A percentile compares a stretch with the other conserved stretches of the same genome.
Conservation (phyloP, 192 early-diverging fungal species). For the Backusella westeae region DNA sequence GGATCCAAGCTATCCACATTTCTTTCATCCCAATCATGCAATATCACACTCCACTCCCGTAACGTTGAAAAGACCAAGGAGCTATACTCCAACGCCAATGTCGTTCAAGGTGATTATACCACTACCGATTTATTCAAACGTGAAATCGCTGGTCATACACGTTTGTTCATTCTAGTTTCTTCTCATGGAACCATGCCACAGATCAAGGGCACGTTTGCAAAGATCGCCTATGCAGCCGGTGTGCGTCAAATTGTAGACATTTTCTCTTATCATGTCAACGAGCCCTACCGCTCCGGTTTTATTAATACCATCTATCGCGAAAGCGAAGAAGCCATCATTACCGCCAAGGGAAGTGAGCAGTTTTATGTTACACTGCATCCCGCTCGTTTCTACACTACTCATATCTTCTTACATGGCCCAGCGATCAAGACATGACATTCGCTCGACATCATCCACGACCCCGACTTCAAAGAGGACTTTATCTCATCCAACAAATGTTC, state of each 20-base stretch:
- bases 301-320: not conserved
- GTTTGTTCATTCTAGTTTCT: slow-evolving; percentile 11
- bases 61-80: not conserved
- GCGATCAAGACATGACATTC: not conserved
- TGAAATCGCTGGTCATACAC: slow-evolving; percentile 12
- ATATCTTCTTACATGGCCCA: not conserved
- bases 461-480: slow-evolving; percentile 3
- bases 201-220: slow-evolving; percentile 2
- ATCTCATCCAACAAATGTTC: not conserved
- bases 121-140: not conserved
- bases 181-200: not conserved
- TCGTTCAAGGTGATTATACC: slow-evolving; percentile 16
- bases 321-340: not conserved
- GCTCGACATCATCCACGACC: not conserved
- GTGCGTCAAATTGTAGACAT: slow-evolving; percentile 28
- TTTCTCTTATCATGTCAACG: not conserved
- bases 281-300: not conserved
- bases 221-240: slow-evolving; percentile 14
- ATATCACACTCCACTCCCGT: slow-evolving; percentile 6
- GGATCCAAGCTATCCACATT: not conserved
- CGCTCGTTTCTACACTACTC: not conserved
- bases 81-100: slow-evolving; percentile 7
- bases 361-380: slow-evolving; percentile 20
- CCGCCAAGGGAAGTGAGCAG: not conserved
- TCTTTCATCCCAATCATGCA: not conserved